Evolutionary conservation across 495 filamentous ascomycete species (phyloP).

Genomic region (Xylaria grammica): DNA sequence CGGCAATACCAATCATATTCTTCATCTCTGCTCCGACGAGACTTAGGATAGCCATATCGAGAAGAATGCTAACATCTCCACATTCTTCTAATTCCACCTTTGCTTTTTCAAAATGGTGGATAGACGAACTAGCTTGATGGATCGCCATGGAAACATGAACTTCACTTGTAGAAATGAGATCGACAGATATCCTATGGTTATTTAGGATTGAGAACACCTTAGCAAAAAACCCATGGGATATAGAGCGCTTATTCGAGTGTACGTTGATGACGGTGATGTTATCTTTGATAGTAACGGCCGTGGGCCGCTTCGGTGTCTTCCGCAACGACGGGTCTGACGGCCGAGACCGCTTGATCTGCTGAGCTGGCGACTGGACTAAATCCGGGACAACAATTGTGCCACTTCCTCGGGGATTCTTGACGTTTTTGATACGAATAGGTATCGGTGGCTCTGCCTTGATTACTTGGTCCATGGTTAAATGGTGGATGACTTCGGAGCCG

Average conservation of each 20-base stretch:
- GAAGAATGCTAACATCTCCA: constrained; percentile 83
- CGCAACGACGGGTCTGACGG: constrained; percentile 48
- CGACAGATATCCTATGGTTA: constrained; percentile 78
- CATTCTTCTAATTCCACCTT: constrained; percentile 73
- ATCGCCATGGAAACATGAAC: constrained; percentile 96
- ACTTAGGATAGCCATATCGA: constrained; percentile 88
- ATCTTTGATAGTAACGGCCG: constrained; percentile 94
- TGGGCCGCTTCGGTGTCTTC: constrained; percentile 72
- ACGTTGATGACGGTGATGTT: constrained; percentile 93
- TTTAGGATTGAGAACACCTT: constrained; percentile 88
- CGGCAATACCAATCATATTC: constrained; percentile 89
- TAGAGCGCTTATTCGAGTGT: constrained; percentile 83
- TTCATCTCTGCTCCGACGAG: constrained; percentile 94
- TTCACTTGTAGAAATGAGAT: constrained; percentile 91
- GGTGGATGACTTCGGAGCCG: constrained; percentile 95
- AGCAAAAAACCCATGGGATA: constrained; percentile 90
- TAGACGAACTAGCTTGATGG: constrained; percentile 73
- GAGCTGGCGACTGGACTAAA: constrained; percentile 48
- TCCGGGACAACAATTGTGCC: constrained; percentile 84
- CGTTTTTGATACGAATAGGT: constrained; percentile 97
- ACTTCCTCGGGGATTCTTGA: constrained; percentile 86
- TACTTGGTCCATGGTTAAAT: constrained; percentile 98
- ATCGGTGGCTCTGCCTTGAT: constrained; percentile 84
- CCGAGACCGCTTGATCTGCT: constrained; percentile 50
- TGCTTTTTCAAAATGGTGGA: constrained; percentile 67